These are phyloP conservation scores for Venturia asperata DNA, from an alignment of 2,329 filamentous ascomycete species.

Conservation along the genomic window DNA sequence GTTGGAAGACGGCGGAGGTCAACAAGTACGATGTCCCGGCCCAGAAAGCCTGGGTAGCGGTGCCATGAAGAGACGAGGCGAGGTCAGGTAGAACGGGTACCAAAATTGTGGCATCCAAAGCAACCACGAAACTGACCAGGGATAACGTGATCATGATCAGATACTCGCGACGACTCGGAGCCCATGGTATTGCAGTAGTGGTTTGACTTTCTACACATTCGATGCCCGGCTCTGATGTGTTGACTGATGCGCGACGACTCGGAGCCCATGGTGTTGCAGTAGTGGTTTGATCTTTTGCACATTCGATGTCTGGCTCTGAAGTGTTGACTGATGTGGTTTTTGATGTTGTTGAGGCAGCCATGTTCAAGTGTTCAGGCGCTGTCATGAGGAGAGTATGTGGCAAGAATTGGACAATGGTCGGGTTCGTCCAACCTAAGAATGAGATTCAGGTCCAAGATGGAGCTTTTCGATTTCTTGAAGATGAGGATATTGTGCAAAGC, in stretches of 20 bases:
- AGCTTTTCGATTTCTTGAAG: neutral
- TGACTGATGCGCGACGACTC: neutral
- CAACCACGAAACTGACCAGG: conserved; percentile 15
- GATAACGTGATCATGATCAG: conserved; percentile 15
- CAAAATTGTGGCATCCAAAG: conserved; percentile 17
- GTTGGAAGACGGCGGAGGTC: conserved; percentile 55
- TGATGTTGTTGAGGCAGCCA: neutral
- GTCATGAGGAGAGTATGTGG: neutral
- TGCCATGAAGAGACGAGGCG: conserved; percentile 36
- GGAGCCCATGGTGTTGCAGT: conserved; percentile 10
- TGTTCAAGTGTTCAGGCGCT: neutral
- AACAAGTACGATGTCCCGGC: conserved; percentile 65
- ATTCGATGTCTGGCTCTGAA: neutral
- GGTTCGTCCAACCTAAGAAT: neutral
- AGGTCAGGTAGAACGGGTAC: neutral
- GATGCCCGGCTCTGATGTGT: neutral
- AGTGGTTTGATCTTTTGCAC: neutral
- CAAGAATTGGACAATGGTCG: neutral
- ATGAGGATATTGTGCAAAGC: neutral
- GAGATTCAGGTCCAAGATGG: neutral
- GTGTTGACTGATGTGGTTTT: neutral
- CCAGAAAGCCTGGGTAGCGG: conserved; percentile 61
- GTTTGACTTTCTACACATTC: neutral
- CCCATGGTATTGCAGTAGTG: conserved; percentile 1
- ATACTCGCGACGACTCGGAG: conserved; percentile 11